Percentiles rank a stretch among this genome's conserved stretches.
Evolutionary conservation across 768 basidiomycete species (phyloP).

Genomic region (Lepiota brunneoincarnata): DNA sequence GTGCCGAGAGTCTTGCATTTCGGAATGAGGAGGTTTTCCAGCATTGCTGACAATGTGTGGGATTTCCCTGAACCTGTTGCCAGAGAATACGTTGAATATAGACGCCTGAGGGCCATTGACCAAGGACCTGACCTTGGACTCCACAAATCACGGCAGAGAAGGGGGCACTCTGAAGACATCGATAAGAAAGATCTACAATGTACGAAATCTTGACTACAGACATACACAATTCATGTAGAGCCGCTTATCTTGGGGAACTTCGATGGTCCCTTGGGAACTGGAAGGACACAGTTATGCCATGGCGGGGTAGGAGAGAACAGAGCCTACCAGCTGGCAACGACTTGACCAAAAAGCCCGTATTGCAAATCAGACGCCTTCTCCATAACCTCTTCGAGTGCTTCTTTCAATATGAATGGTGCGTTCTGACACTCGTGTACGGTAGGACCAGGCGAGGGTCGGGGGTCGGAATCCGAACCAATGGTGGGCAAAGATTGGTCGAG

Average conservation of each 20-base stretch:
- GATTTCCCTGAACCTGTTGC: slow-evolving; percentile 66
- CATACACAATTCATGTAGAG: slow-evolving; percentile 69
- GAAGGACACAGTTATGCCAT: neutral
- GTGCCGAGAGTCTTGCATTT: slow-evolving; percentile 45
- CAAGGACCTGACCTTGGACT: slow-evolving; percentile 45
- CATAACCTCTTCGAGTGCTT: slow-evolving; percentile 36
- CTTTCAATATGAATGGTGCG: slow-evolving; percentile 51
- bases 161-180: slow-evolving; percentile 55
- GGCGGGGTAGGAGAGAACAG: neutral
- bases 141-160: slow-evolving; percentile 77
- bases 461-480: slow-evolving; percentile 14
- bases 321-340: slow-evolving; percentile 43
- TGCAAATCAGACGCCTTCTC: slow-evolving; percentile 33
- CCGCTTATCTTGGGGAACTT: slow-evolving; percentile 42
- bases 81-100: neutral
- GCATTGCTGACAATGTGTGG: slow-evolving; percentile 63
- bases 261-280: slow-evolving; percentile 32
- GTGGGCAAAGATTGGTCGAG: slow-evolving; percentile 23
- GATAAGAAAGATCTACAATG: neutral
- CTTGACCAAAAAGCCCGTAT: slow-evolving; percentile 61
- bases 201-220: neutral
- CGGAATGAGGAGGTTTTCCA: slow-evolving; percentile 71
- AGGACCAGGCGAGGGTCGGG: slow-evolving; percentile 11
- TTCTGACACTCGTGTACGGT: slow-evolving; percentile 38
- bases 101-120: neutral